Conservation (phyloP, 176 grass and related monocot species). For the Phoenix dactylifera region DNA sequence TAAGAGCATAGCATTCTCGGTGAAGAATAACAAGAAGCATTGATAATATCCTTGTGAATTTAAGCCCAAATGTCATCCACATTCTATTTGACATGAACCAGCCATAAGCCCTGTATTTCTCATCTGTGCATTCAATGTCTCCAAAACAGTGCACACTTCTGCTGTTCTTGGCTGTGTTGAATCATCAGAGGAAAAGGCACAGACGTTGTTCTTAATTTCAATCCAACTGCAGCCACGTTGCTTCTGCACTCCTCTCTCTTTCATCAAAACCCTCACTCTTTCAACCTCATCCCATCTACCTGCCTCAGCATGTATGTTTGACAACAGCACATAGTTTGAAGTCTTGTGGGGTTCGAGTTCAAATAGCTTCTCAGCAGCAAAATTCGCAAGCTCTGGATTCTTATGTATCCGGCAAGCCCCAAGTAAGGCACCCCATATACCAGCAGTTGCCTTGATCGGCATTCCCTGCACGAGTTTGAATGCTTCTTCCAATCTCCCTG, state of each 20-base stretch:
- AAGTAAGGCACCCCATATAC: slow-evolving; percentile 58
- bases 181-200: slow-evolving; percentile 16
- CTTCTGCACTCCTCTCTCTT: slow-evolving; percentile 39
- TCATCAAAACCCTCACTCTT: slow-evolving; percentile 39
- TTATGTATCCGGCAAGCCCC: slow-evolving; percentile 43
- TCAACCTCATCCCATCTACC: slow-evolving; percentile 53
- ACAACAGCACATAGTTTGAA: slow-evolving; percentile 52
- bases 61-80: not conserved
- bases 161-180: not conserved
- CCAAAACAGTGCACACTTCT: slow-evolving; percentile 4
- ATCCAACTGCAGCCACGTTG: slow-evolving; percentile 41
- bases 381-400: slow-evolving; percentile 32
- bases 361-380: slow-evolving; percentile 35
- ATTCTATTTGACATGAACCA: slow-evolving; percentile 1
- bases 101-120: slow-evolving; percentile 3
- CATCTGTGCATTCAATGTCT: not conserved
- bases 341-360: slow-evolving; percentile 41
- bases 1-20: too few species aligned
- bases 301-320: slow-evolving; percentile 43
- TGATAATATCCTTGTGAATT: too few species aligned
- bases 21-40: too few species aligned
- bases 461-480: slow-evolving; percentile 44
- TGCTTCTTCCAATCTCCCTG: slow-evolving; percentile 34
- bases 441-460: slow-evolving; percentile 31
- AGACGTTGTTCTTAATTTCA: slow-evolving; percentile 14